phyloP scores from a whole-genome alignment of 176 grass and related monocot species.

The Hordeum marinum region DNA sequence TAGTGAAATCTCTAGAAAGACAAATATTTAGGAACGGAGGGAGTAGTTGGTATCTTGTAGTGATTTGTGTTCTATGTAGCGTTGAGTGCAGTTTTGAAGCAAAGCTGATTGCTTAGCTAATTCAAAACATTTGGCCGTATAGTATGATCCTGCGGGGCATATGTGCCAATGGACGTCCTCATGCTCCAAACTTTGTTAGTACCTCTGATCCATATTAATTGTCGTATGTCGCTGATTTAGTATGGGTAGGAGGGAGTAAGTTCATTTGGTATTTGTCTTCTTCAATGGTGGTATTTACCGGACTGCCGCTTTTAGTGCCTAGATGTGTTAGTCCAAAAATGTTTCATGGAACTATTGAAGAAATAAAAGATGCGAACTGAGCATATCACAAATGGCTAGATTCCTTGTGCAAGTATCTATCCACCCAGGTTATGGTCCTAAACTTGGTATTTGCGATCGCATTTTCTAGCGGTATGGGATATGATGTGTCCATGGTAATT shows the following conservation, averaged over 20 bases:
- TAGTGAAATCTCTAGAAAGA: no score
- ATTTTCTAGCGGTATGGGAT: no score
- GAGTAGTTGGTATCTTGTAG: slow-evolving; percentile 4
- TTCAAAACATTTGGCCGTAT: background rate
- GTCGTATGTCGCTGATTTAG: background rate
- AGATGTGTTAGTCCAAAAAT: background rate
- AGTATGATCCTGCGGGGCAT: background rate
- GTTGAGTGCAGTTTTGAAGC: background rate
- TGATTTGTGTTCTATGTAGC: background rate
- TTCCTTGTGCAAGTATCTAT: no score
- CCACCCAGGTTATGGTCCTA: no score
- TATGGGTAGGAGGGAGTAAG: background rate
- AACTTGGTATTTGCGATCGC: no score
- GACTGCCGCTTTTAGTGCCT: background rate
- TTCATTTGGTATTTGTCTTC: background rate
- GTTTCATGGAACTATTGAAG: background rate
- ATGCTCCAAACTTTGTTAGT: background rate
- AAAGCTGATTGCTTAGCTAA: background rate
- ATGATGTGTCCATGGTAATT: no score
- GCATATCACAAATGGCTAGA: no score
- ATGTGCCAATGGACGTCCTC: background rate
- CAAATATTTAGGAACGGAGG: no score
- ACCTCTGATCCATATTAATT: no score
- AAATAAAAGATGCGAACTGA: background rate
- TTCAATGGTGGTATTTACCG: background rate